Conservation (phyloP, 2,329 filamentous ascomycete genomes). For the Fusarium sp. region DNA sequence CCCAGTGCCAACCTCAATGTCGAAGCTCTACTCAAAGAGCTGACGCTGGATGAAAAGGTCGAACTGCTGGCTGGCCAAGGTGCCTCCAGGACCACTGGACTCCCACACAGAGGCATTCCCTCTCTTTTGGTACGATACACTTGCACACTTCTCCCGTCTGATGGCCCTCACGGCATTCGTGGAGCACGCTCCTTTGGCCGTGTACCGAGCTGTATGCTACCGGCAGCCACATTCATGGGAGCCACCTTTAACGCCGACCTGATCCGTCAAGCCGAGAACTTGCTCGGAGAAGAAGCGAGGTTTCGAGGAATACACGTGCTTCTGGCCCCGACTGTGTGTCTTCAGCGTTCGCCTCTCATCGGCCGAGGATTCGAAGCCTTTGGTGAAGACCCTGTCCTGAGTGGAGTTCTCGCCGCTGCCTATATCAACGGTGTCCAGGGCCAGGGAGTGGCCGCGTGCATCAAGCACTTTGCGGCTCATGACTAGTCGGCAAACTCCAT, state of each 20-base stretch:
- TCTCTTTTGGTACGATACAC: conserved; percentile 14
- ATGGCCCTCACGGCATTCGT: neutral
- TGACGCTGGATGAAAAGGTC: conserved; percentile 37
- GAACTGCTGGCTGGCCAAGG: conserved; percentile 35
- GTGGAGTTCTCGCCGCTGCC: neutral
- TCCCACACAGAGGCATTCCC: conserved; percentile 24
- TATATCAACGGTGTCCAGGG: neutral
- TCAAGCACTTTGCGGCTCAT: neutral
- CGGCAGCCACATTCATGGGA: neutral
- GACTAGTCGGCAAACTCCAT: neutral
- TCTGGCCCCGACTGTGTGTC: neutral
- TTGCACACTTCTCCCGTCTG: neutral
- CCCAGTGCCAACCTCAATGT: conserved; percentile 5
- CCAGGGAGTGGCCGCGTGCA: neutral
- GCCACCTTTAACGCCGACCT: neutral
- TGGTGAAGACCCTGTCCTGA: neutral
- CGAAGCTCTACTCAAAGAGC: conserved; percentile 20
- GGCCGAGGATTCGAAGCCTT: neutral
- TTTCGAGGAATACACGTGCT: neutral
- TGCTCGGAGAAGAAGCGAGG: neutral
- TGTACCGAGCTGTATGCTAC: neutral
- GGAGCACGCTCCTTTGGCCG: neutral
- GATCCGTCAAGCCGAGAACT: neutral
- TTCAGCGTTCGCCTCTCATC: neutral
- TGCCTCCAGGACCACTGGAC: conserved; percentile 29